Conservation (phyloP, 2,329 filamentous ascomycete species). For the Fusarium anthophilum region DNA sequence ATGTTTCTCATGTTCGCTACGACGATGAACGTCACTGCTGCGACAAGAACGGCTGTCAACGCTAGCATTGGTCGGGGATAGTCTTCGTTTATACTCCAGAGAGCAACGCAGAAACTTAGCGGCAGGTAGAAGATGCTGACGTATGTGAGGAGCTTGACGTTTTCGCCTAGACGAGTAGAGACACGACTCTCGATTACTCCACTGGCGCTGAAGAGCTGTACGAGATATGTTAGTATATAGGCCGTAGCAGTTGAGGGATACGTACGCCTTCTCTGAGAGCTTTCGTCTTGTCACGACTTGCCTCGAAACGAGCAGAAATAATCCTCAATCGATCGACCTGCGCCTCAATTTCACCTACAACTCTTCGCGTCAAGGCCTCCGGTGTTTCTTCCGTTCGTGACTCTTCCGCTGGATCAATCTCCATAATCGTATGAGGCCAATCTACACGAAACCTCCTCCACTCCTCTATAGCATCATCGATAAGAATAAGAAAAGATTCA, state of each 20-base stretch:
- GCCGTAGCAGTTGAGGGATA: background rate
- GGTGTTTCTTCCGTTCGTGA: background rate
- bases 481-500: background rate
- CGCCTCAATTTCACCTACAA: background rate
- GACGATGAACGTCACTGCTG: background rate
- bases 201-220: constrained; percentile 1
- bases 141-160: constrained; percentile 50
- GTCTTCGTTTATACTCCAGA: constrained; percentile 13
- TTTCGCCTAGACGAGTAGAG: constrained; percentile 43
- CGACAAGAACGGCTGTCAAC: background rate
- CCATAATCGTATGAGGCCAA: background rate
- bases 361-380: background rate
- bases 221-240: background rate
- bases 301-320: background rate
- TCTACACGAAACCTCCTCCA: background rate
- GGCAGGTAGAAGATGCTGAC: constrained; percentile 54
- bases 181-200: background rate
- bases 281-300: background rate
- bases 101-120: constrained; percentile 44
- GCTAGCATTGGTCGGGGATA: background rate
- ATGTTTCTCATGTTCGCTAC: background rate
- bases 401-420: background rate
- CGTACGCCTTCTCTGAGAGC: constrained; percentile 4
- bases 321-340: background rate
- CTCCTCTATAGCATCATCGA: background rate